phyloP scores from a whole-genome alignment of 2,329 filamentous ascomycete genomes.

The Huntiella bhutanensis region DNA sequence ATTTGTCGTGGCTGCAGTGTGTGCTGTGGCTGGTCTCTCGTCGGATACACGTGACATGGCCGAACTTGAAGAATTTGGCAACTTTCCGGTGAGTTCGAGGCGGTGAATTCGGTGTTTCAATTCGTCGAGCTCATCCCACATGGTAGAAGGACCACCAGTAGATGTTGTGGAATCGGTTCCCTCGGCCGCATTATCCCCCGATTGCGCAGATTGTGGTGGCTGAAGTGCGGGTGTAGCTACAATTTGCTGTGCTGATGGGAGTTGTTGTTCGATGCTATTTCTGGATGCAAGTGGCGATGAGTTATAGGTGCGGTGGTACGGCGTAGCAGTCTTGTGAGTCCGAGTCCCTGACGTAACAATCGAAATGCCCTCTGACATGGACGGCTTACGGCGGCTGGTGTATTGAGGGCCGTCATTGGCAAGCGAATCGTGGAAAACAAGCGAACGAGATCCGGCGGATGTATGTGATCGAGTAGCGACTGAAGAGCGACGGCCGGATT shows the following conservation, averaged over 20 bases:
- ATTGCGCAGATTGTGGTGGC: constrained; percentile 15
- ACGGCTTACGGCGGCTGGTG: constrained; percentile 20
- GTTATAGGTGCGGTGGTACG: constrained; percentile 30
- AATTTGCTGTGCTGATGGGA: constrained; percentile 1
- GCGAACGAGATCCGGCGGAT: constrained; percentile 27
- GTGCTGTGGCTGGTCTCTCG: constrained; percentile 76
- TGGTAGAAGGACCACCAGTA: constrained; percentile 73
- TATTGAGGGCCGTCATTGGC: constrained; percentile 14
- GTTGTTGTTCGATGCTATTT: constrained; percentile 6
- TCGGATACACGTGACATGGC: constrained; percentile 55
- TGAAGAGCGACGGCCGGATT: constrained; percentile 12
- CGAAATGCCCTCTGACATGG: constrained; percentile 28
- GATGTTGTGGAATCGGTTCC: constrained; percentile 76
- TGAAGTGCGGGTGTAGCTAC: not conserved
- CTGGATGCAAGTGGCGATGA: constrained; percentile 41
- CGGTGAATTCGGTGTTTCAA: constrained; percentile 83
- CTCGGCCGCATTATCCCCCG: constrained; percentile 29
- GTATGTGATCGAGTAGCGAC: constrained; percentile 5
- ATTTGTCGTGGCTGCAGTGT: constrained; percentile 75
- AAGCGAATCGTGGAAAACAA: constrained; percentile 26
- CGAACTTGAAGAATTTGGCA: constrained; percentile 64
- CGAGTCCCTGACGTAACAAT: constrained; percentile 23
- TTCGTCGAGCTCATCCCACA: constrained; percentile 96
- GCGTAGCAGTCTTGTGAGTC: constrained; percentile 23
- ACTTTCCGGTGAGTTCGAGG: constrained; percentile 73